Evolutionary conservation across 768 basidiomycete genomes (phyloP).

Genomic region (Boletus reticuloceps): DNA sequence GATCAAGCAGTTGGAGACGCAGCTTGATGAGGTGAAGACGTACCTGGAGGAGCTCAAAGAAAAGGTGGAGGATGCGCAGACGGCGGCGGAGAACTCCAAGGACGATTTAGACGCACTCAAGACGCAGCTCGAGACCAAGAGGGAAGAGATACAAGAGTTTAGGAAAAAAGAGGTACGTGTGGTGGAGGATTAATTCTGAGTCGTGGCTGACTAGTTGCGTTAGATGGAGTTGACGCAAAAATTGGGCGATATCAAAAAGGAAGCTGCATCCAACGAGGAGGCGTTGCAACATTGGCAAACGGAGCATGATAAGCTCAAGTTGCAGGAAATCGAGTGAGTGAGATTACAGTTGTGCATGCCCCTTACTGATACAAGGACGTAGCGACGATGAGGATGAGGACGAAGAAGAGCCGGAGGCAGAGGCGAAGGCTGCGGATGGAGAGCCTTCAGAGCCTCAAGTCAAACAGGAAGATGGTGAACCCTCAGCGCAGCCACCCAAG

Average conservation of each 20-base stretch:
- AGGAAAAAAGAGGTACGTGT: conserved; percentile 72
- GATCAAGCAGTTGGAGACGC: conserved; percentile 55
- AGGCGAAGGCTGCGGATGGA: conserved; percentile 29
- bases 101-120: conserved; percentile 81
- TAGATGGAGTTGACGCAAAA: conserved; percentile 81
- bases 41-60: conserved; percentile 61
- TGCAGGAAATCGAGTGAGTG: conserved; percentile 89
- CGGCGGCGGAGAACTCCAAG: conserved; percentile 73
- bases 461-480: conserved; percentile 45
- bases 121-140: conserved; percentile 71
- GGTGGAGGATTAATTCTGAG: neutral
- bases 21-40: conserved; percentile 53
- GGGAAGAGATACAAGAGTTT: conserved; percentile 75
- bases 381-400: conserved; percentile 59
- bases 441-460: conserved; percentile 34
- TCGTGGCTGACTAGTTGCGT: neutral
- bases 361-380: neutral
- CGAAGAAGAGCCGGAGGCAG: conserved; percentile 37
- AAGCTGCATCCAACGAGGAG: conserved; percentile 51
- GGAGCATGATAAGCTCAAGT: conserved; percentile 68
- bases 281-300: conserved; percentile 62
- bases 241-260: conserved; percentile 63
- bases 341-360: neutral
- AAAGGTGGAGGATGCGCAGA: conserved; percentile 75
- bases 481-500: conserved; percentile 14